Evolutionary conservation across 306 rosid genomes (phyloP), one percentile per base, ranked within the genome.

Genomic region (Gynostemma pentaphyllum): DNA sequence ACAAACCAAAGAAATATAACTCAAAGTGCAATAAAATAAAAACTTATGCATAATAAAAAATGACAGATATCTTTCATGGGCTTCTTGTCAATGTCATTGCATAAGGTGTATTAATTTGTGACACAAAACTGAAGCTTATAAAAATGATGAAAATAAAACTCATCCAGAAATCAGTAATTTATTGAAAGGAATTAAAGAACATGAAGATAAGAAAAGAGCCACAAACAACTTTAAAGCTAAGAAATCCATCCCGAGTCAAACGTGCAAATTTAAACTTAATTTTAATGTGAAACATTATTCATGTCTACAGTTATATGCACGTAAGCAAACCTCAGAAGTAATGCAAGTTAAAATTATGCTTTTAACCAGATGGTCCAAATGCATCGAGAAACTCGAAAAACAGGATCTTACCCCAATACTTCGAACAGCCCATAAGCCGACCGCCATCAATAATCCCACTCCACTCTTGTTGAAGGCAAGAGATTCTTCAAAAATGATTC

Each of bases 401-500:
- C 69, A 48, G 60, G 46, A 73, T 44, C 70, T 69, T 82, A 92
- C 99, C 87, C 96, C 96, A 71, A 92, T 81, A 74, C 95, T 88
- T 61, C 96, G 87, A 27, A 92, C 71, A 53, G 76, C 82, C 99
- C 99, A 88, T 70, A 92, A 77, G 84, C 95, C 78, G 46, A 88
- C 99, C 47, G 99, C 99, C 99, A 92, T 92, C 79, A 92, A 70
- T n/a, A 92, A 71, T 21, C 95, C 99, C 1, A 92, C 95, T 68
- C 99, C 99, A 42, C 88, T 88, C 79, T 92, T 92, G 75, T 92
- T 92, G 76, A 88, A 92, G 70, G 99, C 94, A 51, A 92, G 79
- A 59, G 94, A 81, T 76, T 92, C 96, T 82, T 92, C 96, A 75
- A 92, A 92, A 55, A 92, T 86, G 77, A 92, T 92, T 70, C 99